Base-by-base conservation (phyloP, 208 protist species). In the Crithidia mellificae region DNA sequence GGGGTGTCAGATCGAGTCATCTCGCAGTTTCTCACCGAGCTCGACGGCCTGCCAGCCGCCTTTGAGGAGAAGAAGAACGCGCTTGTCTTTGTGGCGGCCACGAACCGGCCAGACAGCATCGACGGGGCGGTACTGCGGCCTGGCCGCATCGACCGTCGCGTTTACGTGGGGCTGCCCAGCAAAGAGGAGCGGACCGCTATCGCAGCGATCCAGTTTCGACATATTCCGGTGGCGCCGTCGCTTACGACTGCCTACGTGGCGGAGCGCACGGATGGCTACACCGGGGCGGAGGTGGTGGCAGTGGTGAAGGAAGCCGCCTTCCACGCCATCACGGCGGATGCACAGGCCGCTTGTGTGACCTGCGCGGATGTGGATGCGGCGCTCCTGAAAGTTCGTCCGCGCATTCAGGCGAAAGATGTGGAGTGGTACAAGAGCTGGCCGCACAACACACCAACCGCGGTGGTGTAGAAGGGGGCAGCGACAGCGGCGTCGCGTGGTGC, bases 1-100 rank as follows among this genome's bases (percentile, higher is more conserved):
- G 66, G 76, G 20, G 94, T 99, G 25, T 90, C 89, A 51, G 98
- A 99, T 75, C 97, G 95, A 14, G 88, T 99, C 25, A 99, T 99
- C 7, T 99, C 99, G 73, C 98, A 99, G 77, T 82, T 98, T 8
- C 84, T 98, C 7, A 83, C 91, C 19, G 84, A 96, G 66, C 88
- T 98, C 74, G 96, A 98, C 66, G 96, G 95, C 30, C 68, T 98
- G 15, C 76, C 94, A 0, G 53, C 56, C 2, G 64, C 58, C 34
- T 76, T 85, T 27, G 47, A 54, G 2, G 75, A 72, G 20, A 68
- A 70, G 49, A 70, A 73, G 29, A 64, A 80, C 24, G 96, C 99
- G 79, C 95, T 98, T n/a, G 81, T 98, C 9, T 83, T 98, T 51
- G 86, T 98, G 59, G 95, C 94, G 20, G 83, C 97, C 51, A 98